Evolutionary conservation across 768 basidiomycete species (phyloP), one percentile per base, ranked within the genome.

Genomic region (Suillus placidus): DNA sequence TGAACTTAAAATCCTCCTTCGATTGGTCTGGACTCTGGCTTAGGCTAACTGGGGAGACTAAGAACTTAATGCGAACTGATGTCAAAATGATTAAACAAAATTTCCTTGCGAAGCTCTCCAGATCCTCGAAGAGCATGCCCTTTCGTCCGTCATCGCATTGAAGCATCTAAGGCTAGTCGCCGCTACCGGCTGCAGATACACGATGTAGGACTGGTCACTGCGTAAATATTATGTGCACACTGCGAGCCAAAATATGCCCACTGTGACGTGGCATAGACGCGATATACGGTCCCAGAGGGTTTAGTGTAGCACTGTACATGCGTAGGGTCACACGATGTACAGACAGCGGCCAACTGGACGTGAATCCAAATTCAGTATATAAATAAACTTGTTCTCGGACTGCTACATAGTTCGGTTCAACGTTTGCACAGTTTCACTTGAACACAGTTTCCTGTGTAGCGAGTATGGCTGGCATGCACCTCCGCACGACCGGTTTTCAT

Each of bases 381-480:
- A n/a, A 55, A n/a, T 20, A 55, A 55, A 34, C 34, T 55, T 55
- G 34, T 55, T 34, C 32, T 26, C 49, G 23, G 30, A 30, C 30
- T 18, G 1, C 26, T 8, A 18, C 16, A 55, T 20, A 35, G 12
- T 55, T 57, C 57, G 38, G 57, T 58, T 58, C 23, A 26, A 40
- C 57, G 37, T 58, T 40, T 23, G 35, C 10, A 54, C 18, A 54
- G 4, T 54, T 54, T 12, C 32, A 7, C 32, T 55, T 20, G 32
- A 55, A 34, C 32, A 6, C 20, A n/a, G 32, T 34, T 55, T 18
- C 18, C 10, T 55, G 32, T 9, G 38, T 9, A 37, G 42, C 32
- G 64, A 68, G 51, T 38, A 73, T 76, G 71, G 68, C 70, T 40
- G 66, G 68, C 52, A 69, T 69, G 23, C 62, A 67, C 12, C 32